Evolutionary conservation across 768 basidiomycete species (phyloP), one percentile per base, ranked within the genome.

Genomic region (Kwoniella dendrophila): DNA sequence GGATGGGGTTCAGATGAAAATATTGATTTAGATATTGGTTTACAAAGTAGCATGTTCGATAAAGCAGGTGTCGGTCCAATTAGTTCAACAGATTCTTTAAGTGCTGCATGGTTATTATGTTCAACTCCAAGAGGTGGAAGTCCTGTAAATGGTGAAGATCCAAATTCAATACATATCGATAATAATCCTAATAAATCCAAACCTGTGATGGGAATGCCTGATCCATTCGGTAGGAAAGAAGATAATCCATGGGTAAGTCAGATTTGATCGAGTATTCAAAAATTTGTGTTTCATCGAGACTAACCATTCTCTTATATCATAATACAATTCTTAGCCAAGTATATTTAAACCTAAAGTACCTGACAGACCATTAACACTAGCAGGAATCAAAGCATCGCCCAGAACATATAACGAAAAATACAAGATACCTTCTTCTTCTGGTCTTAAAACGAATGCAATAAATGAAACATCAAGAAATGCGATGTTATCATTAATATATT

Each of bases 401-500:
- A 69, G 66, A 29, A 30, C 54, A 2, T 33, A 57, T 43, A 59
- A 63, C n/a, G 7, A 20, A 45, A 47, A 55, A 24, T 32, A 43
- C 33, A 36, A 45, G 10, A 55, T 30, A 14, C 55, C 66, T 12
- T 26, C 54, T 12, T 16, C 36, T 8, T 12, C 22, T 22, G 22
- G n/a, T n/a, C n/a, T n/a, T n/a, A n/a, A n/a, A n/a, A n/a, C 41
- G 7, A 50, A 54, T 11, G 38, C 56, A 2, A 49, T 71, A 12
- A 45, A 48, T 29, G 48, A 68, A 26, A 62, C 63, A 0, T 70
- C 72, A 0, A 63, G 72, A 36, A 73, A 73, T 56, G 72, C 72
- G 22, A 73, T 73, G 72, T 60, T 73, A 1, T 73, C 72, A 16
- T 63, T 75, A 26, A 66, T 73, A 29, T 69, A 75, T 55, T 63